Evolutionary conservation across 345 rosid genomes (phyloP), one percentile per base, ranked within the genome.

Genomic region (Gossypium thurberi): DNA sequence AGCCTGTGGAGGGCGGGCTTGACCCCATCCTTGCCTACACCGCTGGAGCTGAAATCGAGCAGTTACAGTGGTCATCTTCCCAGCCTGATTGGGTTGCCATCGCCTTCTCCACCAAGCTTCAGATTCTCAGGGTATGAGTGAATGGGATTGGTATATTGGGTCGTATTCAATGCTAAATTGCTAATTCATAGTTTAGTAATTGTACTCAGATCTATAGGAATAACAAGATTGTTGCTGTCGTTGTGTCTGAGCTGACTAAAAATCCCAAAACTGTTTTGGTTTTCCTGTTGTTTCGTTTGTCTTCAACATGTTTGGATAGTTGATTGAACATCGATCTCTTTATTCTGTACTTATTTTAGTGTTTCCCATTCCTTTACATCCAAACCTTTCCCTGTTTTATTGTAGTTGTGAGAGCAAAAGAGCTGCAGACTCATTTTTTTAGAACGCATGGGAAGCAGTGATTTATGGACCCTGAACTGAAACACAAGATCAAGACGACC

Each of bases 41-140:
- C 0, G 97, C 98, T 8, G 98, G 98, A 40, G 95, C 97, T 2
- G 98, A 94, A 81, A 92, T 92, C 59, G 98, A 92, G 87, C 98
- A 94, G 85, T 80, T 94, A 67, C 98, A 94, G 71, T 94, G 98
- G 98, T 92, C 98, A 0, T 88, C 98, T 57, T 92, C 98, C 3
- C 98, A 94, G 88, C 97, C 98, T 63, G 98, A 94, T 75, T 94
- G 98, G 98, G 98, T 94, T 66, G 98, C 98, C 7, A 90, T 94
- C 58, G 98, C 97, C 21, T 92, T 94, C 86, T 88, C 98, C 0
- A 82, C 88, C 4, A 94, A 94, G 90, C 90, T 94, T 74, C 98
- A 94, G 82, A 94, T 94, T 83, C 97, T 92, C 74, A 89, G 98
- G 91, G 98, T 94, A 72, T 94, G 85, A 89, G 46, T 46, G 55